Base-by-base conservation (phyloP, 202 grass and related monocot genomes). In the Carex sylvatica region DNA sequence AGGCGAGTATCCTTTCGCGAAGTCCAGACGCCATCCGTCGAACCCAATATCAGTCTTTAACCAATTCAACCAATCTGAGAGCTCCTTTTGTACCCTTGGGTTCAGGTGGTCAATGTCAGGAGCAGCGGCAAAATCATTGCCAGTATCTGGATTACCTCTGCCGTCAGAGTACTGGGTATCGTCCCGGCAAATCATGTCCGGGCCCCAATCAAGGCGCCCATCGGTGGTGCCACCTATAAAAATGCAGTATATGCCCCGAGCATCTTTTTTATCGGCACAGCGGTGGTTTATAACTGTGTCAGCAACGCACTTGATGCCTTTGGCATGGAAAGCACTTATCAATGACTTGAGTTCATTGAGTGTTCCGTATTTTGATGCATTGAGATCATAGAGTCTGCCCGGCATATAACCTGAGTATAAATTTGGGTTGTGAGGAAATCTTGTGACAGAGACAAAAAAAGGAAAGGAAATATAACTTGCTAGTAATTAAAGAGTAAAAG, bases 71-170 rank as follows among this genome's bases (percentile, higher is more conserved):
- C 94, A 97, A 5, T 91, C 82, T 10, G 74, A 83, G 74, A 97
- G 91, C 89, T 97, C 94, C 0, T 74, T 65, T 78, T 83, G 94
- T 6, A 97, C 94, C 8, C 65, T 80, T 28, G 35, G 65, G 75
- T 93, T 97, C 79, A 91, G 87, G 89, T 93, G 94, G 91, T 97
- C 94, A 52, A 97, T 92, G 88, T 97, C 94, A 6, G 94, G 91
- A 1, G 89, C 94, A 0, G 84, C 65, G 0, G 54, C 14, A 83
- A 79, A 97, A 84, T 61, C 80, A 2, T 12, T 76, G 74, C 93
- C 91, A 2, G 93, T 97, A 84, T 97, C 93, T 56, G 77, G 85
- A 80, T 97, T 88, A 60, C 47, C 93, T 12, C 86, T 89, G 88
- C 91, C 91, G 80, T 91, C 88, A 3, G 85, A 89, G 83, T 86